A percentile compares a stretch with the other conserved stretches of the same genome.
phyloP scores from a whole-genome alignment of 1,139 yeast genomes.

The Maudiozyma humilis region DNA sequence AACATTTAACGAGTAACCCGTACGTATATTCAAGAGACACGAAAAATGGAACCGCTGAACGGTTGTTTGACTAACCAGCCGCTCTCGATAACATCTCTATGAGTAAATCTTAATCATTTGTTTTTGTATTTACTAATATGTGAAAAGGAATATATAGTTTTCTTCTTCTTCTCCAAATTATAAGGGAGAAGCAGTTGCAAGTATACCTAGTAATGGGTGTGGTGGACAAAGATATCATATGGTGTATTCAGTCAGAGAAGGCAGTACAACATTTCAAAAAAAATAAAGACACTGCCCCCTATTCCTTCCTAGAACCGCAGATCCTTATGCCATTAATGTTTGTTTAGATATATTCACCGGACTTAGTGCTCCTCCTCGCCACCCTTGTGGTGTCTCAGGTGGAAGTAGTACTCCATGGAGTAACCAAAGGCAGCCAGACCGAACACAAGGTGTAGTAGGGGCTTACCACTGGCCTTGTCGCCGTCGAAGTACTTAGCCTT shows the following conservation, averaged over 20 bases:
- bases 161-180: neutral
- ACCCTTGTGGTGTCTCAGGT: constrained; percentile 52
- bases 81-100: neutral
- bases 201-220: neutral
- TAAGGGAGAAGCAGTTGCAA: neutral
- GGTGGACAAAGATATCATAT: neutral
- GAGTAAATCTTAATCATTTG: neutral
- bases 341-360: too few species aligned
- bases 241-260: neutral
- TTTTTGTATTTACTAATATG: constrained; percentile 3
- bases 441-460: constrained; percentile 69
- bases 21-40: too few species aligned
- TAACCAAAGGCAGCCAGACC: constrained; percentile 72
- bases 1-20: neutral
- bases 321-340: too few species aligned
- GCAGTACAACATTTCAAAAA: too few species aligned
- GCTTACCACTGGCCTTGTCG: constrained; percentile 72
- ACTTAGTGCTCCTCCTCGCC: constrained; percentile 16
- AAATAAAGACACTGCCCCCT: neutral
- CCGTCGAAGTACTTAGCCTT: constrained; percentile 73
- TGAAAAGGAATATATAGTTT: constrained; percentile 4
- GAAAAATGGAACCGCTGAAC: too few species aligned
- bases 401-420: constrained; percentile 90
- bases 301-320: too few species aligned
- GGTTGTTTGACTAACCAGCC: too few species aligned